Evolutionary conservation across 768 basidiomycete species (phyloP).

Genomic region (Leccinum truebloodii): DNA sequence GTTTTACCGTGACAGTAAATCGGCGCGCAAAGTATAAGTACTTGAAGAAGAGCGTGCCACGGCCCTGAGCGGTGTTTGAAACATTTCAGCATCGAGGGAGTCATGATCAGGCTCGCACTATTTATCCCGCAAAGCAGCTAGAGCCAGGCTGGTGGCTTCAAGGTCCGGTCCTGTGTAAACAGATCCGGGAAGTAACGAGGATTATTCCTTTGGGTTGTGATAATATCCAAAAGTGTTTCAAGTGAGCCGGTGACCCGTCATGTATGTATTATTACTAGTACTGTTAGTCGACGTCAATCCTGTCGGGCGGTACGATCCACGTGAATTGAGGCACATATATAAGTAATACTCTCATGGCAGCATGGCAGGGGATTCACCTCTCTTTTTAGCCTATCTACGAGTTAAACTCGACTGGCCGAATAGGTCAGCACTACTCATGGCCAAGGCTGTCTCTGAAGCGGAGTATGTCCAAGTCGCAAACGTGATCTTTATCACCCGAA

Average conservation of each 20-base stretch:
- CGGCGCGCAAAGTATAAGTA: no score
- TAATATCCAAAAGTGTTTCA: neutral
- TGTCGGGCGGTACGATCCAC: neutral
- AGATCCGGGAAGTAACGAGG: neutral
- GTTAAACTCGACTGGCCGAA: neutral
- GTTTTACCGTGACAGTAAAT: no score
- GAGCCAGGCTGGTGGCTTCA: neutral
- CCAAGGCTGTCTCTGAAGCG: neutral
- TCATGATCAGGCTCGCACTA: no score
- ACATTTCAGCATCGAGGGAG: neutral
- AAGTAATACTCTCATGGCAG: neutral
- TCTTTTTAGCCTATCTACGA: neutral
- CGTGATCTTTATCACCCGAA: constrained; percentile 5
- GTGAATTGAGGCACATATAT: neutral
- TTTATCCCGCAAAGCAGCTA: no score
- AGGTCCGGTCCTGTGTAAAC: neutral
- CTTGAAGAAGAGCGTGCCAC: no score
- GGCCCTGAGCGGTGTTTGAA: neutral
- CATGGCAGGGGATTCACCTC: neutral
- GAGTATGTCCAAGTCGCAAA: neutral
- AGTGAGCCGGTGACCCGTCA: neutral
- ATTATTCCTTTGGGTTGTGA: neutral
- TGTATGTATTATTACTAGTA: no score
- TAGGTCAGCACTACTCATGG: neutral
- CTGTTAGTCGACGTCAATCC: no score